A percentile compares a stretch with the other conserved stretches of the same genome.
Evolutionary conservation across 495 filamentous ascomycete genomes (phyloP).

Genomic region (Rusavskia elegans): DNA sequence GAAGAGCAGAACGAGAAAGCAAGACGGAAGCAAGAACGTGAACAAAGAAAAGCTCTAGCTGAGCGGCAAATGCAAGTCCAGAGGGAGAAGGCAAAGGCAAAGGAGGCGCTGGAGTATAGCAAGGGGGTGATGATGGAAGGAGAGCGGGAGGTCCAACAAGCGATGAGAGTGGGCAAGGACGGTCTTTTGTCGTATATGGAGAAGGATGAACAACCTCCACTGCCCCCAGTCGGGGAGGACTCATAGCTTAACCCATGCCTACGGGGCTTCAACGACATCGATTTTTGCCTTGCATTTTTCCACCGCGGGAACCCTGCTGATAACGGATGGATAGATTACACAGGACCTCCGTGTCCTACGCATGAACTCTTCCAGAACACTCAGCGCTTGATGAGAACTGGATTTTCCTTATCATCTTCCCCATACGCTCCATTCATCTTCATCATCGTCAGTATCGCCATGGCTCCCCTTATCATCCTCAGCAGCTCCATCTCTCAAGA

Average conservation of each 20-base stretch:
- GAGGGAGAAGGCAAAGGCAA: conserved; percentile 55
- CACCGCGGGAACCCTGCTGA: too few species aligned
- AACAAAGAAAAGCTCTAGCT: conserved; percentile 53
- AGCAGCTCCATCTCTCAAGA: conserved; percentile 21
- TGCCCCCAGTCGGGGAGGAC: background rate
- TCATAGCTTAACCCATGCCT: background rate
- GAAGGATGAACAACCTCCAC: conserved; percentile 1
- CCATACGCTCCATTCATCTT: conserved; percentile 23
- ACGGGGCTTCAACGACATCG: too few species aligned
- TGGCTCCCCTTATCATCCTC: conserved; percentile 22
- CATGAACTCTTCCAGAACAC: background rate
- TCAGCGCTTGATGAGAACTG: background rate
- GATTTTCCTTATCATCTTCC: background rate
- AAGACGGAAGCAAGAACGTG: conserved; percentile 45
- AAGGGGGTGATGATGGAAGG: conserved; percentile 56
- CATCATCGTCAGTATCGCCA: too few species aligned
- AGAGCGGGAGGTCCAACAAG: conserved; percentile 61
- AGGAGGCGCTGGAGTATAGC: conserved; percentile 47
- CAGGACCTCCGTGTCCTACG: too few species aligned
- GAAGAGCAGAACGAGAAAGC: conserved; percentile 45
- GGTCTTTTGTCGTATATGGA: conserved; percentile 52
- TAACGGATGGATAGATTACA: too few species aligned
- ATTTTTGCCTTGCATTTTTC: too few species aligned
- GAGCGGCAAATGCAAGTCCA: conserved; percentile 58
- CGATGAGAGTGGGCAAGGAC: conserved; percentile 60